These are phyloP conservation scores for Solanum bukasovii DNA, from an alignment of 257 asterid genomes.

Conservation along the genomic window DNA sequence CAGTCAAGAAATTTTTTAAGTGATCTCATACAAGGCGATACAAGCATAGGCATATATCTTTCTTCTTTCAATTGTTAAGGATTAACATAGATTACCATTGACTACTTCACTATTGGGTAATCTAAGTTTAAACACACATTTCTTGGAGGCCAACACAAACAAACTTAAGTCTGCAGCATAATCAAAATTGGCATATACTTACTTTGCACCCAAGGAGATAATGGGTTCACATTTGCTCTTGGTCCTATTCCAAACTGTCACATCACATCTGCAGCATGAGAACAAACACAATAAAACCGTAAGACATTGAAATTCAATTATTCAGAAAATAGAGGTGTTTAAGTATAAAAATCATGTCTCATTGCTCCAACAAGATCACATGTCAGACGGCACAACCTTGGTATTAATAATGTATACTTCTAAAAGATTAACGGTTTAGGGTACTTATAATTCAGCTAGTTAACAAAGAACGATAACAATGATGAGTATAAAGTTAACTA, in stretches of 20 bases:
- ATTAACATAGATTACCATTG: not conserved
- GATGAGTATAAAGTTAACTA: not conserved
- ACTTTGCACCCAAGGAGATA: constrained; percentile 84
- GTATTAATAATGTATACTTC: not conserved
- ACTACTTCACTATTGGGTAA: not conserved
- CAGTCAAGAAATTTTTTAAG: not conserved
- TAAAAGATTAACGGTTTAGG: not conserved
- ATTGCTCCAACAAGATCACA: not conserved
- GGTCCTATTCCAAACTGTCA: constrained; percentile 88
- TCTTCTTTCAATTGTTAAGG: not conserved
- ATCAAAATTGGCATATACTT: constrained; percentile 19
- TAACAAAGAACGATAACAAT: not conserved
- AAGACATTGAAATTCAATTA: not conserved
- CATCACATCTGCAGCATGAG: constrained; percentile 46
- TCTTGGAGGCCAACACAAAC: not conserved
- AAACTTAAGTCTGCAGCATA: not conserved
- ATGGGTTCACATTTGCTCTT: constrained; percentile 87
- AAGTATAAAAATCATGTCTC: not conserved
- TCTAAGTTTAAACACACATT: not conserved
- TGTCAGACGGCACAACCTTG: not conserved
- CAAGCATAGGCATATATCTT: not conserved
- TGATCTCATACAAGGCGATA: not conserved
- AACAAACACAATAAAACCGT: not conserved
- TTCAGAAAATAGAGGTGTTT: not conserved
- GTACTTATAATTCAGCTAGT: not conserved